Percentiles rank a stretch among this genome's conserved stretches.
Conservation (phyloP, 495 filamentous ascomycete genomes). For the Podospora appendiculata region DNA sequence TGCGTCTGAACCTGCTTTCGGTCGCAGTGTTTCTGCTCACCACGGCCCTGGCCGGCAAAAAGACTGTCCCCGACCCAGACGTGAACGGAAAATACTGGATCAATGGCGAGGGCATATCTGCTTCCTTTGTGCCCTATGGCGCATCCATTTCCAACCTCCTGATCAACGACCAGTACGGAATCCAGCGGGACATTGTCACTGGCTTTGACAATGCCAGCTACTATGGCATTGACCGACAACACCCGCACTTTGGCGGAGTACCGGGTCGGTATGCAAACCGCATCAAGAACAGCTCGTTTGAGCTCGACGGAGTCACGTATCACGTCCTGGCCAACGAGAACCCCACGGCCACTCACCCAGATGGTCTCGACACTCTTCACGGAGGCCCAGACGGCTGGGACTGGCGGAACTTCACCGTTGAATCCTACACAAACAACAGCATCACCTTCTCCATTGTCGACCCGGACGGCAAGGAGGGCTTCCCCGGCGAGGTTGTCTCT, state of each 20-base stretch:
- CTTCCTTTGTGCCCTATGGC: conserved; percentile 70
- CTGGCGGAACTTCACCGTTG: conserved; percentile 71
- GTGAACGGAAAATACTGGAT: conserved; percentile 61
- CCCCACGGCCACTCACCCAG: conserved; percentile 31
- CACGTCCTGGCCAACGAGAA: conserved; percentile 68
- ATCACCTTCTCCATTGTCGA: conserved; percentile 79
- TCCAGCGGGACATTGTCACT: conserved; percentile 58
- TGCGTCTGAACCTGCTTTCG: neutral
- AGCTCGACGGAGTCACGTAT: conserved; percentile 56
- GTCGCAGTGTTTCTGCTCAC: neutral
- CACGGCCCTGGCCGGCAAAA: neutral
- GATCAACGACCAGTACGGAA: conserved; percentile 63
- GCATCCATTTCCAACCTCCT: conserved; percentile 68
- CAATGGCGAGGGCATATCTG: conserved; percentile 61
- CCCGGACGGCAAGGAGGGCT: conserved; percentile 60
- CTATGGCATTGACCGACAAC: conserved; percentile 58
- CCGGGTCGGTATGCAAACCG: conserved; percentile 80
- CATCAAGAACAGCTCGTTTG: conserved; percentile 79
- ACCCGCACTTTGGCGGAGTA: conserved; percentile 71
- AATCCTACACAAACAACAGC: conserved; percentile 53
- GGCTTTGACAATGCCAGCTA: conserved; percentile 73
- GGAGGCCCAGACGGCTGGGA: conserved; percentile 80
- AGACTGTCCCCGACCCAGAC: conserved; percentile 25
- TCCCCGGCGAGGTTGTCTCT: conserved; percentile 72
- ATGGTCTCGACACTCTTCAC: conserved; percentile 65